Percentiles rank a stretch among this genome's conserved stretches.
Conservation (phyloP, 805 yeast species). For the Zygosaccharomyces bisporus region DNA sequence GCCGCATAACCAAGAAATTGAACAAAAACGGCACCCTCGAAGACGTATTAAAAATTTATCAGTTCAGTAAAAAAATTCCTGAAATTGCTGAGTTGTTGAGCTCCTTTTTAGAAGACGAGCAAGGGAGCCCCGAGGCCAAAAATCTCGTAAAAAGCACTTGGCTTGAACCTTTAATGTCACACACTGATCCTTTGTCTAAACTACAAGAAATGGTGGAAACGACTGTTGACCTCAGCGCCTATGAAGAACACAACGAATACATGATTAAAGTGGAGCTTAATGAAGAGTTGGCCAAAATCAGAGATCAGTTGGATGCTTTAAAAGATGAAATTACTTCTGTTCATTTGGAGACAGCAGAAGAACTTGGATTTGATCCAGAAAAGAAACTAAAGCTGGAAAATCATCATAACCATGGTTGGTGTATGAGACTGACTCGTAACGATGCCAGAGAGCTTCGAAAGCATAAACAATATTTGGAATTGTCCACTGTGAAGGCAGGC, state of each 20-base stretch:
- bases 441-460: slow-evolving; percentile 77
- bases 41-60: slow-evolving; percentile 86
- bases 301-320: slow-evolving; percentile 51
- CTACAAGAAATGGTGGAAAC: slow-evolving; percentile 86
- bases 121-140: slow-evolving; percentile 21
- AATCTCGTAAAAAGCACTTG: slow-evolving; percentile 49
- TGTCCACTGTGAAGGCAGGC: slow-evolving; percentile 93
- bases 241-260: slow-evolving; percentile 71
- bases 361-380: slow-evolving; percentile 74
- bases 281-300: slow-evolving; percentile 61
- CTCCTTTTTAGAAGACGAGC: slow-evolving; percentile 38
- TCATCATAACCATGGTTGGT: slow-evolving; percentile 89
- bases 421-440: slow-evolving; percentile 84
- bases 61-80: slow-evolving; percentile 68
- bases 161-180: slow-evolving; percentile 51
- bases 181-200: slow-evolving; percentile 52
- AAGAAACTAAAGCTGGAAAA: slow-evolving; percentile 86
- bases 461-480: slow-evolving; percentile 58
- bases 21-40: slow-evolving; percentile 61
- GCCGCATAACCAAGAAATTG: slow-evolving; percentile 68
- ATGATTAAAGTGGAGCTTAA: slow-evolving; percentile 88
- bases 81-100: slow-evolving; percentile 55
- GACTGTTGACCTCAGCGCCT: slow-evolving; percentile 80
- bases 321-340: slow-evolving; percentile 53
- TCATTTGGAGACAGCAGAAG: slow-evolving; percentile 66